A percentile compares a stretch with the other conserved stretches of the same genome.
These are phyloP conservation scores for Asterella californica DNA, from an alignment of 225 moss, liverwort and hornwort species.

Conservation along the genomic window DNA sequence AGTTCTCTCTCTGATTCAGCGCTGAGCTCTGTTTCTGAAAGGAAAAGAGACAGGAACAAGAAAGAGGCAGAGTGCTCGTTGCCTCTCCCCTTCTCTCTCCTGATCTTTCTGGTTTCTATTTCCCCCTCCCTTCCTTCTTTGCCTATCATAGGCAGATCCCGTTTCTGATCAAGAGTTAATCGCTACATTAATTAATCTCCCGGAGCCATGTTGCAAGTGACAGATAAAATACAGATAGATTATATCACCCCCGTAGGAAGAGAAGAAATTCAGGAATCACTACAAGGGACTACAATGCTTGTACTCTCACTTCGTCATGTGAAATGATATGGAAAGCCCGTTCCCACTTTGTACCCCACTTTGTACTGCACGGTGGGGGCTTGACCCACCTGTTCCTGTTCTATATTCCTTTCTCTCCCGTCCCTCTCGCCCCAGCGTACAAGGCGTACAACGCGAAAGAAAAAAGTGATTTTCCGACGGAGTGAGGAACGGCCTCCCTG, in stretches of 20 bases:
- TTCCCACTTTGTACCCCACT: not conserved
- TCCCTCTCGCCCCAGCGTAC: not conserved
- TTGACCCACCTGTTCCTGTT: not conserved
- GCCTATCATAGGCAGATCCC: not conserved
- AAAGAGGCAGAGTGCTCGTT: not conserved
- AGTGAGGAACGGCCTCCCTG: not conserved
- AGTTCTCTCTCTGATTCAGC: not conserved
- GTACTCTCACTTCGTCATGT: not conserved
- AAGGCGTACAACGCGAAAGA: conserved; percentile 4
- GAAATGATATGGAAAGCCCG: not conserved
- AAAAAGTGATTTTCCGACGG: not conserved
- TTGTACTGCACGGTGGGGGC: not conserved
- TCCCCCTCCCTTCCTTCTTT: not conserved
- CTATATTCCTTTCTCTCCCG: not conserved
- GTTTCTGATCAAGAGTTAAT: not conserved
- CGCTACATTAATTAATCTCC: not conserved
- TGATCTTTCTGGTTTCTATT: not conserved
- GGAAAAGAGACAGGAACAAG: not conserved
- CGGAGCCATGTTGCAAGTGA: not conserved
- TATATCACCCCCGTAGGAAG: not conserved
- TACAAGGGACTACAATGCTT: not conserved
- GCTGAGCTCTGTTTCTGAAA: not conserved
- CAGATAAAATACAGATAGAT: not conserved
- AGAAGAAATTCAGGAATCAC: not conserved
- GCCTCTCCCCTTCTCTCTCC: not conserved